Evolutionary conservation across 768 basidiomycete genomes (phyloP), one percentile per base, ranked within the genome.

Genomic region (Panus rudis): DNA sequence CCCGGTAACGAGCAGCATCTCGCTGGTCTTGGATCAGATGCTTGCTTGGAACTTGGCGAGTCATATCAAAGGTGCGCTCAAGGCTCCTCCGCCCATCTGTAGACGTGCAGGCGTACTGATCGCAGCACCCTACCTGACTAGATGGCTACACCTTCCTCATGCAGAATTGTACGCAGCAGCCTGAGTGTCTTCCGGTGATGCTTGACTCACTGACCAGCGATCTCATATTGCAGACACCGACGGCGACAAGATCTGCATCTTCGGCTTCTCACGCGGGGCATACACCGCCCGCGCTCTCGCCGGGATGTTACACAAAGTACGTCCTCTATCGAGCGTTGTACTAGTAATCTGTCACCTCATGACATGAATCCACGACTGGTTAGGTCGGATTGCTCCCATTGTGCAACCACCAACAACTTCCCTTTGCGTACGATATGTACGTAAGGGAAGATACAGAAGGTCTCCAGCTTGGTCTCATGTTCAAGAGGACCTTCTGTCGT

Each of bases 81-180:
- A n/a, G 12, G 42, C 13, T 43, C 34, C 17, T 37, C 42, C 22
- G 6, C 3, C 42, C 26, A 11, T 66, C 63, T 68, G 76, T 2
- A 75, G 69, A 45, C 0, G 79, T 0, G 66, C 71, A 32, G 77
- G 70, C 57, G 65, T 64, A 1, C 42, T 79, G 27, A 78, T n/a
- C n/a, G n/a, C n/a, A n/a, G n/a, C n/a, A n/a, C n/a, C n/a, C n/a
- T n/a, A n/a, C n/a, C n/a, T n/a, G n/a, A n/a, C n/a, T 28, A n/a
- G 30, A 17, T 35, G 83, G 82, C 1, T 84, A 85, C 43, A 78
- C 78, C 48, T 84, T 84, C 58, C 61, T 84, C 44, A 84, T 84
- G 82, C 73, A 84, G 51, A 81, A 81, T 45, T 84, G 76, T 75
- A 49, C 17, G 70, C 16, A 19, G 16, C 23, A 16, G 23, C 14